Evolutionary conservation across 192 early-diverging fungal species (phyloP), one percentile per base, ranked within the genome.

Genomic region (Chytriomyces confervae): DNA sequence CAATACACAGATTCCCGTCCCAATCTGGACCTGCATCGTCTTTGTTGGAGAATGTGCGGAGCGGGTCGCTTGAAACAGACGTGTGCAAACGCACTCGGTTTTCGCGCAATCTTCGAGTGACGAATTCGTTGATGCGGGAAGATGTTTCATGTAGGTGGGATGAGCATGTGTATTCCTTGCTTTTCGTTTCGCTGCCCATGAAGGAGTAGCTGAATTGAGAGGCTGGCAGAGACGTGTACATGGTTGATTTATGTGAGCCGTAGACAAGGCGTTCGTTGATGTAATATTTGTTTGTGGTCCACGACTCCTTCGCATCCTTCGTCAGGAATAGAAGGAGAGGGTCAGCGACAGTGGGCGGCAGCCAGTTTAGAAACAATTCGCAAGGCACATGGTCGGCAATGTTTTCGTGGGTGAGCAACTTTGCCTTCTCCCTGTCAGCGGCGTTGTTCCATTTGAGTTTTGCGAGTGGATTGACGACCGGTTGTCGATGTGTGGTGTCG

Each of bases 341-440:
- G 23, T 60, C 36, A 8, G 84, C 80, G 23, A 80, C 57, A 6
- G 66, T 65, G 7, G 27, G 20, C 18, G 84, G 80, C 4, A 88
- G 61, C 18, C 84, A 72, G 68, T 83, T 63, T 11, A 69, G 77
- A 71, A 84, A 75, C 20, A 88, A 63, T 27, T 82, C 82, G 76
- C 86, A 88, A 11, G 86, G 86, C 5, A 88, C 50, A 74, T 84
- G 81, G 1, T 48, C 11, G 5, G 76, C 47, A 11, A 87, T 50
- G 47, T 44, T 84, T 8, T 76, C 48, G 6, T 53, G 46, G 16
- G 66, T 84, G 47, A 86, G 79, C 53, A 57, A 13, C 16, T 20
- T 13, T 20, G 53, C 53, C 53, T 13, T n/a, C 16, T 13, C 53
- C 20, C 16, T n/a, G 16, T 57, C 53, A n/a, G 53, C 53, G 53